These are phyloP conservation scores for Gynostemma pentaphyllum DNA, from an alignment of 306 rosid species.

Conservation along the genomic window DNA sequence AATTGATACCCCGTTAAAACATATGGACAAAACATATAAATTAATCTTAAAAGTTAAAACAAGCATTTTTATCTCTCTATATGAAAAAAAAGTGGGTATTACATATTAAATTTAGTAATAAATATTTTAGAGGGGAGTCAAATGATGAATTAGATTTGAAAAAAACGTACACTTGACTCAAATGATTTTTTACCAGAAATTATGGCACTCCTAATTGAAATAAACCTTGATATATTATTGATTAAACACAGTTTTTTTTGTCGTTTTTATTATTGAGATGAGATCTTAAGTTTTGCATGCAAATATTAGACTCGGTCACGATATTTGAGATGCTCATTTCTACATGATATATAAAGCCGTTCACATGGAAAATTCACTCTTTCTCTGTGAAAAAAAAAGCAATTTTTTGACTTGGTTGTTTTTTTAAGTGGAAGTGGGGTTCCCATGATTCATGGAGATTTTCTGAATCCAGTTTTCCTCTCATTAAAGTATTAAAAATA, in stretches of 20 bases:
- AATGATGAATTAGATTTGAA: no score
- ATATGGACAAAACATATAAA: no score
- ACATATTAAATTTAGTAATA: no score
- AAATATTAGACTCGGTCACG: background rate
- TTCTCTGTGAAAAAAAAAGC: background rate
- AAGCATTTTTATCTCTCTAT: no score
- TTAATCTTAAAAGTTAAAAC: no score
- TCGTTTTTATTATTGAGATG: background rate
- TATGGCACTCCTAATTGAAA: no score
- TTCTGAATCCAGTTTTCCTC: background rate
- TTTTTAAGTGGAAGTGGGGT: background rate
- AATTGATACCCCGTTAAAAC: no score
- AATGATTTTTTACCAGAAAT: no score
- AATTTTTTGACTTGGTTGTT: background rate
- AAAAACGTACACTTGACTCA: no score
- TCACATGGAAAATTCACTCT: background rate
- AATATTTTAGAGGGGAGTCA: no score
- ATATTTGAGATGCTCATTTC: background rate
- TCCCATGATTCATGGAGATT: conserved; percentile 13
- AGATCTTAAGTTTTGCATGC: background rate
- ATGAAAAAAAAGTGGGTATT: no score
- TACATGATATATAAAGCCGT: background rate
- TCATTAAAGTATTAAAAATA: background rate
- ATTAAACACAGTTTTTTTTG: background rate
- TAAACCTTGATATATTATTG: no score